Base-by-base conservation (phyloP, 2,329 filamentous ascomycete species). In the Hypoxylon sp. region DNA sequence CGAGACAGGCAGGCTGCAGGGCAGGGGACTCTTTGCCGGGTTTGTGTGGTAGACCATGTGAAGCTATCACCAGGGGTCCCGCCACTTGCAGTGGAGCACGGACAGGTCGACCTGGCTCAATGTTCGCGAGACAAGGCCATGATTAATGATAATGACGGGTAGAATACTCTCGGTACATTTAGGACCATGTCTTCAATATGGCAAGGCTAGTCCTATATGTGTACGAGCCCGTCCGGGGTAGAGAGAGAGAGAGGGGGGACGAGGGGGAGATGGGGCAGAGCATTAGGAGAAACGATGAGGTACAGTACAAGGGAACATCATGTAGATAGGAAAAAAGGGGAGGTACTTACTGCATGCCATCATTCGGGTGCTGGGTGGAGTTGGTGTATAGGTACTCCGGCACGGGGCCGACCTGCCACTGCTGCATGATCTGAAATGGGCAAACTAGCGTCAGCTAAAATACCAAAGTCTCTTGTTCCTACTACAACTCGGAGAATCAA, bases 321-420 rank as follows among this genome's bases (percentile, higher is more conserved):
- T 61, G 70, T 73, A 76, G 70, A 74, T 68, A 65, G 61, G 66
- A 68, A 66, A 41, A 41, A 68, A 65, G 68, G 75, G 62, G 74
- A 77, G 74, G 75, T 80, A 86, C 85, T 86, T 80, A 87, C 84
- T 86, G 84, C 76, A 86, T 83, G 54, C 49, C 57, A 69, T 85
- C 83, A 78, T 82, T 84, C 70, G 81, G 79, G 73, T 83, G 82
- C 72, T 84, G 83, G 72, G 82, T 79, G 77, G 81, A 83, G 74
- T 74, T 75, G 75, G 81, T 78, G 79, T 84, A 85, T 72, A 86
- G 81, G 79, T 85, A 85, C 77, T 85, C 84, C 79, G 84, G 84
- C 78, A 87, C 81, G 71, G 84, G 84, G 79, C 84, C 83, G 76
- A 87, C 82, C 77, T 86, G 83, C 84, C 84, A 87, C 78, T 86